Evolutionary conservation across 768 basidiomycete genomes (phyloP).

Genomic region (Ramaria sp.): DNA sequence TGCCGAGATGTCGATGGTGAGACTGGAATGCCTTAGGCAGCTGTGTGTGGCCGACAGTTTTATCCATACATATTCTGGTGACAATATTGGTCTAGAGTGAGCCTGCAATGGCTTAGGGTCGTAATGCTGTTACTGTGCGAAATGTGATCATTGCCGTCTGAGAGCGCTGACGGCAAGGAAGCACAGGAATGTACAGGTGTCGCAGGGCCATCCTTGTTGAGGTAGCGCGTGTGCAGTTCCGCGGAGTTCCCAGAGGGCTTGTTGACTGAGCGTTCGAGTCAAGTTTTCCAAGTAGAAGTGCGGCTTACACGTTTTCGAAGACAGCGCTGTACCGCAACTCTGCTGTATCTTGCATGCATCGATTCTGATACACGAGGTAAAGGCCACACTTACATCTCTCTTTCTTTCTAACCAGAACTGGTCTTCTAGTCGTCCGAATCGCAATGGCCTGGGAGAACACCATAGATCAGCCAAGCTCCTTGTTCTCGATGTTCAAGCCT

Average conservation of each 20-base stretch:
- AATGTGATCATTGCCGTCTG: too few relatives aligned
- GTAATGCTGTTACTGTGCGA: too few relatives aligned
- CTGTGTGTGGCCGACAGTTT: too few relatives aligned
- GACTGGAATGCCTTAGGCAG: too few relatives aligned
- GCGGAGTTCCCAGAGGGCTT: background rate
- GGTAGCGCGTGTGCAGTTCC: background rate
- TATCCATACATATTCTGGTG: too few relatives aligned
- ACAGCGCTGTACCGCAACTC: background rate
- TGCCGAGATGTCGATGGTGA: too few relatives aligned
- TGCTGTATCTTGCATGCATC: background rate
- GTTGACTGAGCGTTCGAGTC: background rate
- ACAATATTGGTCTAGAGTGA: too few relatives aligned
- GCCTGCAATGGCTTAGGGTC: too few relatives aligned
- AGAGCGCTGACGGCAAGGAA: too few relatives aligned
- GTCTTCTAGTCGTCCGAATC: background rate
- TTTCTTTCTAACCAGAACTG: background rate
- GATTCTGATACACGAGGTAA: conserved; percentile 5
- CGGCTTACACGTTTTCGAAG: background rate
- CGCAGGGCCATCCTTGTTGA: background rate
- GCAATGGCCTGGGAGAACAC: conserved; percentile 1
- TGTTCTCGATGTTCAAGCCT: background rate
- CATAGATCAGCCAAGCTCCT: background rate
- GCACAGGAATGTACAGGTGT: too few relatives aligned
- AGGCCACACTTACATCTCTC: background rate
- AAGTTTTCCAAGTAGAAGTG: background rate